These are phyloP conservation scores for Drechslerella coelobrocha DNA, from an alignment of 2,329 filamentous ascomycete species.

Conservation along the genomic window DNA sequence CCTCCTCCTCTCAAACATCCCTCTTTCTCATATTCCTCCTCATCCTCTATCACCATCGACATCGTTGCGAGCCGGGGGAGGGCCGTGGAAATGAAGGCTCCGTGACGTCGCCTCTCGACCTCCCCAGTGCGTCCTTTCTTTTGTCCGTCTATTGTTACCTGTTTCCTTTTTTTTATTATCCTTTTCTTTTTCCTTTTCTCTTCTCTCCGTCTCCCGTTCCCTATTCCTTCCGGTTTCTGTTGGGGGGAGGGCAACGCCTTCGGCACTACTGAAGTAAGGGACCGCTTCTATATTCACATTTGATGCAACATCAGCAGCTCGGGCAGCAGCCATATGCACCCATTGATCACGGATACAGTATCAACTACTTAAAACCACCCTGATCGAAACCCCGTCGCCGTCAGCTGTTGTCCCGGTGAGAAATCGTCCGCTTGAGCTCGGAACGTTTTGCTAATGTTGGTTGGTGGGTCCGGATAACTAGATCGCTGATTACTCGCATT, in stretches of 20 bases:
- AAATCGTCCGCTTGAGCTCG: conserved; percentile 23
- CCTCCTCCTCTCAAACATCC: too few relatives aligned
- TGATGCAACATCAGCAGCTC: background rate
- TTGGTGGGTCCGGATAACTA: conserved; percentile 33
- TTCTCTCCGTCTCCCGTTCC: background rate
- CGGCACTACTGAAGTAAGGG: background rate
- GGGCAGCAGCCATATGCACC: background rate
- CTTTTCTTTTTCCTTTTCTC: conserved; percentile 9
- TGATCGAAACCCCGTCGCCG: conserved; percentile 5
- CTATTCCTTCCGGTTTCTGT: conserved; percentile 1
- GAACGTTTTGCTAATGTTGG: conserved; percentile 39
- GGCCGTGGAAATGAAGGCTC: conserved; percentile 48
- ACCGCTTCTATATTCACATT: background rate
- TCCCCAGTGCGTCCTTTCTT: conserved; percentile 36
- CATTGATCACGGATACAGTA: conserved; percentile 9
- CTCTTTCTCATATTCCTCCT: too few relatives aligned
- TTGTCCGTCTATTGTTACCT: conserved; percentile 19
- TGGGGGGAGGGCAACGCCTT: background rate
- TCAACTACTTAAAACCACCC: conserved; percentile 2
- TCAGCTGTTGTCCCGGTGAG: conserved; percentile 10
- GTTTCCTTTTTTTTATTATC: conserved; percentile 1
- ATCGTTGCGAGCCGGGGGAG: conserved; percentile 10
- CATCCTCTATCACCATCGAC: background rate
- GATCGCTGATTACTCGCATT: conserved; percentile 26
- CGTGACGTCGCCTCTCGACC: conserved; percentile 32